A percentile compares a stretch with the other conserved stretches of the same genome.
phyloP scores from a whole-genome alignment of 2,329 filamentous ascomycete genomes.

The Diaporthe helianthi region DNA sequence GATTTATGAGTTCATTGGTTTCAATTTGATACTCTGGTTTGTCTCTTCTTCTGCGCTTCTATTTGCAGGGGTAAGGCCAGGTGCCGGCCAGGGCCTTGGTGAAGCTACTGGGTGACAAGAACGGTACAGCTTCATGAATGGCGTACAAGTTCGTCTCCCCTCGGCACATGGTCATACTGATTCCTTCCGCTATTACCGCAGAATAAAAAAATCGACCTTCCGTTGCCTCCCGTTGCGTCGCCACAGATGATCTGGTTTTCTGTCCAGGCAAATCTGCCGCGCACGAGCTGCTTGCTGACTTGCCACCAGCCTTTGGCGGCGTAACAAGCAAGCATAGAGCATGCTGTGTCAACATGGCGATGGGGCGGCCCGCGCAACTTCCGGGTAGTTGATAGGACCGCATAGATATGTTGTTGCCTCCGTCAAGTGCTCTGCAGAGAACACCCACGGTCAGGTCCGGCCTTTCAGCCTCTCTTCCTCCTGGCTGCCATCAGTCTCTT shows the following conservation, averaged over 20 bases:
- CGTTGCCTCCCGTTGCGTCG: background rate
- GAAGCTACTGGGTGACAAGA: background rate
- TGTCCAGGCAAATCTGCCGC: background rate
- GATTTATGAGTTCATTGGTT: background rate
- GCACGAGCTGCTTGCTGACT: background rate
- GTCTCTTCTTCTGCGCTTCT: background rate
- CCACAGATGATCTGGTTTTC: background rate
- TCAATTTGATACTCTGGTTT: background rate
- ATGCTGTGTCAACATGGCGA: background rate
- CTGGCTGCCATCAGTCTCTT: slow-evolving; percentile 70
- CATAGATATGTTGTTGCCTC: background rate
- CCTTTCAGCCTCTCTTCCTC: slow-evolving; percentile 39
- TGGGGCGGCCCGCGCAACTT: background rate
- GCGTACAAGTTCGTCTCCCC: background rate
- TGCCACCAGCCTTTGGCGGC: background rate
- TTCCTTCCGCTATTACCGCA: slow-evolving; percentile 8
- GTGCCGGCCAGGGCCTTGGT: background rate
- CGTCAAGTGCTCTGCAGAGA: background rate
- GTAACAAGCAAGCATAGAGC: background rate
- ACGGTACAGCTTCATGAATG: background rate
- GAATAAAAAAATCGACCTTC: background rate
- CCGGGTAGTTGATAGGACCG: background rate
- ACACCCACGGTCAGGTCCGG: background rate
- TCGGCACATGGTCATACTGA: background rate
- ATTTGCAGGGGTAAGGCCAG: background rate